Conservation (phyloP, 116 monocot genomes). For the Papilionanthe hybrid region DNA sequence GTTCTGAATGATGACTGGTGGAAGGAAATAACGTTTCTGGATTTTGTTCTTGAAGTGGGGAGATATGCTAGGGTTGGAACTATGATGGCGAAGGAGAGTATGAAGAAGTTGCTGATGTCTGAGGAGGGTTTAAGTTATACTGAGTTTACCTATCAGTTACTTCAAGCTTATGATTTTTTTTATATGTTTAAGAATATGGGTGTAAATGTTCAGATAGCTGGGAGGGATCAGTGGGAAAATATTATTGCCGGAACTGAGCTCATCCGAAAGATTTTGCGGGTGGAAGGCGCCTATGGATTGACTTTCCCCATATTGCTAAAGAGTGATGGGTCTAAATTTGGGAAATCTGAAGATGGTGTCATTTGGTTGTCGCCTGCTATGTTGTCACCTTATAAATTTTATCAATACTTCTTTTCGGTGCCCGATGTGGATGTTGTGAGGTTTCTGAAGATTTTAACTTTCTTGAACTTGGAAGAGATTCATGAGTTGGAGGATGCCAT, state of each 20-base stretch:
- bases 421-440: constrained; percentile 81
- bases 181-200: constrained; percentile 76
- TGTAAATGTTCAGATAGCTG: constrained; percentile 93
- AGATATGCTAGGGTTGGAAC: constrained; percentile 76
- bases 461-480: constrained; percentile 80
- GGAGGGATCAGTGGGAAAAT: constrained; percentile 97
- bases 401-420: constrained; percentile 80
- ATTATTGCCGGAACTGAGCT: constrained; percentile 89
- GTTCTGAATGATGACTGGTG: not conserved
- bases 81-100: constrained; percentile 92
- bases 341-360: constrained; percentile 79
- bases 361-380: constrained; percentile 66
- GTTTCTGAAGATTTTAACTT: constrained; percentile 84
- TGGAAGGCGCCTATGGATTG: constrained; percentile 76
- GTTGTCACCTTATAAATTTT: constrained; percentile 88
- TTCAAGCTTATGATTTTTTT: constrained; percentile 85
- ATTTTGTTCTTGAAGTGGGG: constrained; percentile 77
- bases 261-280: constrained; percentile 75
- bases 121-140: constrained; percentile 96
- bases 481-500: constrained; percentile 55
- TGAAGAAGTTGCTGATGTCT: constrained; percentile 73
- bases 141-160: constrained; percentile 91
- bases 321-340: constrained; percentile 92
- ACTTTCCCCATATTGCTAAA: constrained; percentile 85
- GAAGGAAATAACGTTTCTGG: constrained; percentile 26